Evolutionary conservation across 371 early-diverging fungal species (phyloP).

Genomic region (Blakeslea trispora): DNA sequence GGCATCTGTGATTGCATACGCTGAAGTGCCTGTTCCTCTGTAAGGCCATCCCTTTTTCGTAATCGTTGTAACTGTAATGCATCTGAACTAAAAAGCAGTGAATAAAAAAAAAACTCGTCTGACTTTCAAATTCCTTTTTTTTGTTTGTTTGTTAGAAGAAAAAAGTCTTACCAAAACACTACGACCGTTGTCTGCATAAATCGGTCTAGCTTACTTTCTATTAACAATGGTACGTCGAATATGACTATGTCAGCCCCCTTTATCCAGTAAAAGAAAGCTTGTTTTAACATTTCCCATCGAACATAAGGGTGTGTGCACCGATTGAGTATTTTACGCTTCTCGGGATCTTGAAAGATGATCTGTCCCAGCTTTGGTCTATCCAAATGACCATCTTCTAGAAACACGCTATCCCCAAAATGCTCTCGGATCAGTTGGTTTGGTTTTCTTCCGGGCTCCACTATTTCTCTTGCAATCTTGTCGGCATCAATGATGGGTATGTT

Average conservation of each 20-base stretch:
- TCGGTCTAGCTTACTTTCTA: slow-evolving; percentile 79
- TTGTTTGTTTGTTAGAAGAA: too few species aligned
- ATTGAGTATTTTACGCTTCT: slow-evolving; percentile 75
- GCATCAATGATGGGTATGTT: slow-evolving; percentile 89
- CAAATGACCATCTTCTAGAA: slow-evolving; percentile 59
- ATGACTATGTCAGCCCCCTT: slow-evolving; percentile 71
- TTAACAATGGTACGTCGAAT: slow-evolving; percentile 90
- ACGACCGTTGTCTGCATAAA: slow-evolving; percentile 76
- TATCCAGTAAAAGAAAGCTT: slow-evolving; percentile 72
- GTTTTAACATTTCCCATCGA: slow-evolving; percentile 71
- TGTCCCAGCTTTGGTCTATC: slow-evolving; percentile 79
- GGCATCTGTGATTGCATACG: slow-evolving; percentile 87
- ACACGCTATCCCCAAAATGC: slow-evolving; percentile 75
- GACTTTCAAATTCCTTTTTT: too few species aligned
- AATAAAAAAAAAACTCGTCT: too few species aligned
- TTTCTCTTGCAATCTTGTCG: slow-evolving; percentile 86
- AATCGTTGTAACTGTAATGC: slow-evolving; percentile 76
- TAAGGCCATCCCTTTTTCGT: slow-evolving; percentile 69
- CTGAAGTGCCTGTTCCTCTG: slow-evolving; percentile 64
- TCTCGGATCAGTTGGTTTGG: slow-evolving; percentile 72
- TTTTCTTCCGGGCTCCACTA: slow-evolving; percentile 77
- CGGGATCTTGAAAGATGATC: slow-evolving; percentile 77
- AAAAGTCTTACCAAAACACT: slow-evolving; percentile 82
- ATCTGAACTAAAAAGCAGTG: slow-evolving; percentile 61
- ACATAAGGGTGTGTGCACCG: slow-evolving; percentile 88